A percentile compares a stretch with the other conserved stretches of the same genome.
These are phyloP conservation scores for Xylaria sp. DNA, from an alignment of 2,329 filamentous ascomycete species.

Conservation along the genomic window DNA sequence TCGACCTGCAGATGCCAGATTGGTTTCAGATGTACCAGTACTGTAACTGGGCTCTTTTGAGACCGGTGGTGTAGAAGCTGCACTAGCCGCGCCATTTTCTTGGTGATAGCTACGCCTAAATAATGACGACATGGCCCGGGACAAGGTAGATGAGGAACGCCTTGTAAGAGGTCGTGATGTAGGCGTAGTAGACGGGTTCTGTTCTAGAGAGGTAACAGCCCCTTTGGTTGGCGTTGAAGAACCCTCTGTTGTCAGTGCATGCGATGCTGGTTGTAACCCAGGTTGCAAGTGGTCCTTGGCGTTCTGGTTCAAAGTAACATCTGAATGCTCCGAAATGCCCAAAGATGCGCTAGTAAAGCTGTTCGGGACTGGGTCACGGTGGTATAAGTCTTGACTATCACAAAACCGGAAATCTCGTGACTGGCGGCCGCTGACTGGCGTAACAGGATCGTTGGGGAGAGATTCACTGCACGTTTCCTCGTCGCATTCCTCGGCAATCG, in stretches of 20 bases:
- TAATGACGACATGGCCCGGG: conserved; percentile 44
- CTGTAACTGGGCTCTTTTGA: conserved; percentile 45
- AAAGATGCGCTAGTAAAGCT: conserved; percentile 36
- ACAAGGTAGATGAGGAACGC: conserved; percentile 43
- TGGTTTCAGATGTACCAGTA: conserved; percentile 42
- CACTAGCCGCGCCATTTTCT: conserved; percentile 37
- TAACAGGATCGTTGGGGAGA: conserved; percentile 68
- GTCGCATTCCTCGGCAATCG: conserved; percentile 67
- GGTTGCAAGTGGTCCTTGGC: conserved; percentile 39
- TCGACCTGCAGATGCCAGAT: conserved; percentile 40
- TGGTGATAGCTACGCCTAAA: conserved; percentile 46
- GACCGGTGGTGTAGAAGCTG: conserved; percentile 30
- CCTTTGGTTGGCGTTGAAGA: conserved; percentile 31
- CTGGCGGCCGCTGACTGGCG: conserved; percentile 67
- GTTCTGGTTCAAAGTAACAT: conserved; percentile 35
- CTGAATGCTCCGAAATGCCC: conserved; percentile 39
- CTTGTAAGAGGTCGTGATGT: conserved; percentile 36
- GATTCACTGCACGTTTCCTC: conserved; percentile 67
- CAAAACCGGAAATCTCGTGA: conserved; percentile 64
- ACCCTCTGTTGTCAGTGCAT: conserved; percentile 11
- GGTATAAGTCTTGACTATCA: conserved; percentile 53
- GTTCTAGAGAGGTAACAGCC: conserved; percentile 34
- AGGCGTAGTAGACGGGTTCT: conserved; percentile 33
- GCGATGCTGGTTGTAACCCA: conserved; percentile 28
- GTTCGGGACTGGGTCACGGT: conserved; percentile 44